Evolutionary conservation across 164 flowering plant genomes (phyloP).

Genomic region (Dillenia turbinata): DNA sequence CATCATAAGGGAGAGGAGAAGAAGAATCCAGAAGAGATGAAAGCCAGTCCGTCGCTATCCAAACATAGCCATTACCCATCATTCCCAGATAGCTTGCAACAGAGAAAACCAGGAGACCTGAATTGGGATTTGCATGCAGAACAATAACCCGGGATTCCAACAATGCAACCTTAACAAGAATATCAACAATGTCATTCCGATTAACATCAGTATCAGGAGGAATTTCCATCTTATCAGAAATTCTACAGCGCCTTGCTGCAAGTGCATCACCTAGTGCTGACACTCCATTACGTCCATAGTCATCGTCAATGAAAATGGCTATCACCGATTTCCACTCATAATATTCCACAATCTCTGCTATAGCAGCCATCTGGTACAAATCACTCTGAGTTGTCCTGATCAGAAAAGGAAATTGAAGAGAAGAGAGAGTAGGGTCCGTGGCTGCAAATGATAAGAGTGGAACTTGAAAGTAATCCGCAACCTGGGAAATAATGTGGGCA

Average conservation of each 20-base stretch:
- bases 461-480: constrained; percentile 79
- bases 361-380: constrained; percentile 75
- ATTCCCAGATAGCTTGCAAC: constrained; percentile 65
- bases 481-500: constrained; percentile 70
- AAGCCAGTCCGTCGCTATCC: constrained; percentile 95
- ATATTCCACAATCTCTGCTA: constrained; percentile 64
- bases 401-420: constrained; percentile 80
- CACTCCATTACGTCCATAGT: constrained; percentile 79
- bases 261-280: constrained; percentile 67
- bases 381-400: constrained; percentile 74
- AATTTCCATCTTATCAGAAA: constrained; percentile 60
- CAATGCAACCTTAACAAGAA: constrained; percentile 55
- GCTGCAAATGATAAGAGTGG: constrained; percentile 87
- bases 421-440: constrained; percentile 75
- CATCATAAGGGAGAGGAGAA: constrained; percentile 33
- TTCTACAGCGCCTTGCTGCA: constrained; percentile 54
- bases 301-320: constrained; percentile 74
- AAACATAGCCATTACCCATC: constrained; percentile 82
- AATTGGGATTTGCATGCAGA: constrained; percentile 48
- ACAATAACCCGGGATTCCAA: constrained; percentile 72
- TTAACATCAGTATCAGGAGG: constrained; percentile 32
- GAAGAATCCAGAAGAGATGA: constrained; percentile 58
- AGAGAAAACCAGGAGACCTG: constrained; percentile 53
- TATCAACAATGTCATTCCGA: constrained; percentile 35
- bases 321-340: constrained; percentile 75